A percentile compares a stretch with the other conserved stretches of the same genome.
phyloP scores from a whole-genome alignment of 2,329 filamentous ascomycete genomes.

The Leptosphaerulina australis region DNA sequence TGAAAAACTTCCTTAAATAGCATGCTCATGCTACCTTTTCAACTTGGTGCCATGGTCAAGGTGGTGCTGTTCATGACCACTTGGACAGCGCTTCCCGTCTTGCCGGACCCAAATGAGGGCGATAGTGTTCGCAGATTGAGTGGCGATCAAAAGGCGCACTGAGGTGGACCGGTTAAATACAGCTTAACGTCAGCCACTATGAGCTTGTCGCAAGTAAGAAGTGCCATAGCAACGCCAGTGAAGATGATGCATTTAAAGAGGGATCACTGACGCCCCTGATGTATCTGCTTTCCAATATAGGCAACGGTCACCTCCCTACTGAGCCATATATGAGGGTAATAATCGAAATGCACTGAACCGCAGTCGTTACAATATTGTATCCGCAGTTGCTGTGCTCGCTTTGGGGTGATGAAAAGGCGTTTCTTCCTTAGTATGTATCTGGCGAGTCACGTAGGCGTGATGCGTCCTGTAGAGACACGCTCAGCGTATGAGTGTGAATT shows the following conservation, averaged over 20 bases:
- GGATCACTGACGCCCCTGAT: background rate
- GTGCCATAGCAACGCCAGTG: background rate
- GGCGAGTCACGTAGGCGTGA: too few relatives aligned
- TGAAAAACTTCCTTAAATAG: slow-evolving; percentile 5
- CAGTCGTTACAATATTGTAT: too few relatives aligned
- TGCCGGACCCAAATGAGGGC: slow-evolving; percentile 7
- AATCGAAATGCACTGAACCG: too few relatives aligned
- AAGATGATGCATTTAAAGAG: background rate
- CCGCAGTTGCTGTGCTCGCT: too few relatives aligned
- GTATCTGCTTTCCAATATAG: background rate
- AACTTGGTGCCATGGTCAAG: background rate
- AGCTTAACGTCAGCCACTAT: slow-evolving; percentile 8
- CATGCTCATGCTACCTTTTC: background rate
- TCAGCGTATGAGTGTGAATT: too few relatives aligned
- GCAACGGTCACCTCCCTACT: too few relatives aligned
- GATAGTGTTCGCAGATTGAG: slow-evolving; percentile 13
- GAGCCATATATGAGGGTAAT: too few relatives aligned
- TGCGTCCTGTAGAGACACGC: too few relatives aligned
- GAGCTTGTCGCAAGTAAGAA: slow-evolving; percentile 9
- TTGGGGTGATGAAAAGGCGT: too few relatives aligned
- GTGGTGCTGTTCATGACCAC: background rate
- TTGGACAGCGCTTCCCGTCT: slow-evolving; percentile 5
- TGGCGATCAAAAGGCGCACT: background rate
- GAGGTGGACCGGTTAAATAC: slow-evolving; percentile 12
- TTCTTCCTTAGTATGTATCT: too few relatives aligned